These are phyloP conservation scores for Penicillium waksmanii DNA, from an alignment of 495 filamentous ascomycete genomes.

Conservation along the genomic window DNA sequence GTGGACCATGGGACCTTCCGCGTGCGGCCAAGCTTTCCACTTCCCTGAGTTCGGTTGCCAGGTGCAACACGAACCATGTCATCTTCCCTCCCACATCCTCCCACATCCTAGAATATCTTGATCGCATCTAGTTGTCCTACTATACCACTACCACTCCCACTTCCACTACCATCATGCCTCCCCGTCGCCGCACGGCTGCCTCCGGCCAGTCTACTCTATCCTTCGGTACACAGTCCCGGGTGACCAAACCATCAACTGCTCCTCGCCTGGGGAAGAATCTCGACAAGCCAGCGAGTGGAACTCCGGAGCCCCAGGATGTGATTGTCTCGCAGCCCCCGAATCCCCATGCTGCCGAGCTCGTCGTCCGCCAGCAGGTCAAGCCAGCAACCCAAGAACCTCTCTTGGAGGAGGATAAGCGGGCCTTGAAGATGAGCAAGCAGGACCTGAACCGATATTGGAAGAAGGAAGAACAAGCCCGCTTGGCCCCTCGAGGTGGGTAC, in stretches of 20 bases:
- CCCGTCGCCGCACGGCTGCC: slow-evolving; percentile 62
- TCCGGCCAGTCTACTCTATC: slow-evolving; percentile 71
- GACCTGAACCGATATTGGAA: slow-evolving; percentile 76
- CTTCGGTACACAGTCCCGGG: slow-evolving; percentile 67
- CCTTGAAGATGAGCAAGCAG: slow-evolving; percentile 61
- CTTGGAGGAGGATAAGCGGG: slow-evolving; percentile 56
- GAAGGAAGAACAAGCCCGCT: slow-evolving; percentile 62
- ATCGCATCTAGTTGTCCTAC: background rate
- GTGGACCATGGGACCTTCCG: slow-evolving; percentile 9
- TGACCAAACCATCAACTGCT: slow-evolving; percentile 68
- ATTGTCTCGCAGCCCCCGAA: slow-evolving; percentile 31
- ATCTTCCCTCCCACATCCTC: background rate
- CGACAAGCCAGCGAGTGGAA: slow-evolving; percentile 38
- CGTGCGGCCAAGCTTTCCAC: background rate
- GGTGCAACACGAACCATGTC: slow-evolving; percentile 15
- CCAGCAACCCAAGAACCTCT: slow-evolving; percentile 46
- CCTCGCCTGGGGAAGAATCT: slow-evolving; percentile 52
- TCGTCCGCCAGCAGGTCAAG: slow-evolving; percentile 47
- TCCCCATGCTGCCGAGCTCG: slow-evolving; percentile 53
- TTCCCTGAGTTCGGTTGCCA: slow-evolving; percentile 10
- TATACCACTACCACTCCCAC: background rate
- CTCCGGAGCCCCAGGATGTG: slow-evolving; percentile 32
- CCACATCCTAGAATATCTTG: background rate
- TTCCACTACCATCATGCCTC: slow-evolving; percentile 58
- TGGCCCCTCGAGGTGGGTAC: slow-evolving; percentile 50